Evolutionary conservation across 2,329 filamentous ascomycete species (phyloP), one percentile per base, ranked within the genome.

Genomic region (Paraphoma sp.): DNA sequence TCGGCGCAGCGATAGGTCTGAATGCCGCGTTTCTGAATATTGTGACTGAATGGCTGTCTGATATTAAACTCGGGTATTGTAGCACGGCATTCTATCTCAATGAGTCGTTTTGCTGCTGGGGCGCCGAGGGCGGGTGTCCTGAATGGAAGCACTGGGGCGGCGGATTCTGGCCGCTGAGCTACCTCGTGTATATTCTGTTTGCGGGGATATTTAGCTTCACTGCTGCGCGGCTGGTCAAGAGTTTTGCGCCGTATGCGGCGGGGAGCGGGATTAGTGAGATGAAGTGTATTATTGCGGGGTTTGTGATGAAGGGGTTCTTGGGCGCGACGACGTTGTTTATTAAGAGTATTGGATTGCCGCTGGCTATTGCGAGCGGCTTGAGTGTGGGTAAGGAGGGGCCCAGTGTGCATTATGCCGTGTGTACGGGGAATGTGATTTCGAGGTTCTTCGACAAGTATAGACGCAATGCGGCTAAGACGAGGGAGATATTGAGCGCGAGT

Each of bases 341-440:
- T 80, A 99, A 99, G 79, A 96, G 93, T 0, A 86, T 98, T 53
- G 91, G 90, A 23, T 81, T 99, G 46, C 95, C 95, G 1, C 82
- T 99, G 44, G 91, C 94, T 43, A 99, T 99, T 74, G 93, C 91
- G 11, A 97, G 93, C 1, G 95, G 95, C 2, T 81, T 99, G 23
- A 97, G 93, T 0, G 93, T 99, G 11, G 95, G 95, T 52, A 99
- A 99, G 73, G 95, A 99, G 79, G 95, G 95, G 0, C 95, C 95
- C 0, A 97, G 93, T 77, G 95, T 99, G n/a, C 95, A 99, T 77
- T 99, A 98, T 73, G 95, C 95, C 3, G 95, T 98, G 6, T 98
- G 95, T 71, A 97, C 93, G 0, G 95, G 95, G 55, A 98, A 97
- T 76, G 94, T 99, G 62, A 95, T 99, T 57, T 97, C 93, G 30